Evolutionary conservation across 331 rosid genomes (phyloP).

Genomic region (Quercus lobata): DNA sequence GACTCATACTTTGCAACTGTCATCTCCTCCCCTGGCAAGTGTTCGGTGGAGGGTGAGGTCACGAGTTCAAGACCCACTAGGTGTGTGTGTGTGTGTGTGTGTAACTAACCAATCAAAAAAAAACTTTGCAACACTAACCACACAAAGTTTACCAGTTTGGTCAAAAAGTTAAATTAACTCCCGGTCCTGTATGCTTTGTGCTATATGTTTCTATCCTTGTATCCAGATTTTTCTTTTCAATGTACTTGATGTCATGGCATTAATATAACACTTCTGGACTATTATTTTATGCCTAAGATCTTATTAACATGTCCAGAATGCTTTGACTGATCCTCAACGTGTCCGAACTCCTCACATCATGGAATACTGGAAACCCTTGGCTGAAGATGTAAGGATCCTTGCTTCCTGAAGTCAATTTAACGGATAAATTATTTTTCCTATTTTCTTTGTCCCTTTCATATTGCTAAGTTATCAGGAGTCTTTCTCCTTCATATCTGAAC

Average conservation of each 20-base stretch:
- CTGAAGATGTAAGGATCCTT: slow-evolving; percentile 79
- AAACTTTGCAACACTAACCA: not conserved
- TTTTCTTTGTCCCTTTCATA: not conserved
- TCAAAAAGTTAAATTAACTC: not conserved
- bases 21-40: no score
- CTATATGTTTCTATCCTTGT: not conserved
- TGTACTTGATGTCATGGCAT: slow-evolving; percentile 3
- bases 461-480: not conserved
- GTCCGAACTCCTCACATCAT: slow-evolving; percentile 82
- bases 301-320: slow-evolving; percentile 56
- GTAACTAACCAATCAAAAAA: no score
- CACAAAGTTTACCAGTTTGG: not conserved
- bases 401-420: slow-evolving; percentile 10
- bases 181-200: not conserved
- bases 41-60: no score
- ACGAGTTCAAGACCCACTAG: no score
- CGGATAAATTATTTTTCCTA: not conserved
- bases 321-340: slow-evolving; percentile 91
- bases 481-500: not conserved
- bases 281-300: slow-evolving; percentile 1
- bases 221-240: not conserved
- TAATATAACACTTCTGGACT: not conserved
- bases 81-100: no score
- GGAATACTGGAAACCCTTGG: slow-evolving; percentile 96
- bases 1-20: no score